phyloP scores from a whole-genome alignment of 345 rosid species.

The Ceriops decandra region DNA sequence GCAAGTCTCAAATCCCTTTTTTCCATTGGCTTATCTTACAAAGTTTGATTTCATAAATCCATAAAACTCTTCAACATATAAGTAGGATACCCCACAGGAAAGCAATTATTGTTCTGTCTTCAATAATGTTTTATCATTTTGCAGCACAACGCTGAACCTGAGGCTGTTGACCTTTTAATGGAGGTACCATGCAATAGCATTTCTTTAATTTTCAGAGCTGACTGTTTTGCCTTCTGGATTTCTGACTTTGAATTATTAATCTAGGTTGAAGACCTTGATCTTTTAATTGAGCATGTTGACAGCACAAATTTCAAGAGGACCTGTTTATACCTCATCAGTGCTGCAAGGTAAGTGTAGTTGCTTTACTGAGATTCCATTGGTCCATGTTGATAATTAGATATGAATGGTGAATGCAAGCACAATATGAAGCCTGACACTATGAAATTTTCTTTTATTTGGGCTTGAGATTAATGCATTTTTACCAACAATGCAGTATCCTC shows the following conservation, averaged over 20 bases:
- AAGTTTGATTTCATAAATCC: background rate
- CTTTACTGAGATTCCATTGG: background rate
- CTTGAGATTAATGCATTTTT: too few relatives aligned
- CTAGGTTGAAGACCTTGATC: conserved; percentile 94
- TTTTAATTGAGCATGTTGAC: conserved; percentile 75
- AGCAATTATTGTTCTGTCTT: too few relatives aligned
- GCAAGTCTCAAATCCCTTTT: conserved; percentile 27
- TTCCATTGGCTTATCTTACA: background rate
- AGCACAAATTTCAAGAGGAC: conserved; percentile 82
- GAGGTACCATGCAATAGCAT: conserved; percentile 41
- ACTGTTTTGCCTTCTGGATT: background rate
- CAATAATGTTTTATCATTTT: conserved; percentile 1
- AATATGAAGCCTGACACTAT: background rate
- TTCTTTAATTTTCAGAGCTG: background rate
- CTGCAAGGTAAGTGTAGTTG: conserved; percentile 54
- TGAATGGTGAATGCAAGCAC: background rate
- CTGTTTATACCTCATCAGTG: conserved; percentile 82
- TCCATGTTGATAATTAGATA: too few relatives aligned
- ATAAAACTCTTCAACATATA: background rate
- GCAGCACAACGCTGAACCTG: conserved; percentile 98
- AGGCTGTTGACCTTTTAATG: conserved; percentile 96
- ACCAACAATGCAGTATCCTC: too few relatives aligned
- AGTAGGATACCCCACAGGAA: background rate
- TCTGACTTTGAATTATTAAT: conserved; percentile 6
- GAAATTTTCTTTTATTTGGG: too few relatives aligned